phyloP scores from a whole-genome alignment of 2,329 filamentous ascomycete genomes.

The Aspergillus sp. region DNA sequence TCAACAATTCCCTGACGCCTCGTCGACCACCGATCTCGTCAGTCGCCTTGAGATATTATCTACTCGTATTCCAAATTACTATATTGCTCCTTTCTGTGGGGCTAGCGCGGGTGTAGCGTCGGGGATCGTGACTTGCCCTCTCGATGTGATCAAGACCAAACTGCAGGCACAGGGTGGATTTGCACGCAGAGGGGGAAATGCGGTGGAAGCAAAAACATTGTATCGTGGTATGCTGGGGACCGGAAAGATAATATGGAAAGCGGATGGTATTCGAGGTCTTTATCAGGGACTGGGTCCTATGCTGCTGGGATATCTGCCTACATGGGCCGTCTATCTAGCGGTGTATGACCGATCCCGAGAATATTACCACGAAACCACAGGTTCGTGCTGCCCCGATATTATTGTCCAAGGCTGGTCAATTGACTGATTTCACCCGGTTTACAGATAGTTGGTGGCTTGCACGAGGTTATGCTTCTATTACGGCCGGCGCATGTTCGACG shows the following conservation, averaged over 20 bases:
- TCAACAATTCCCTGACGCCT: conserved; percentile 22
- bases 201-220: conserved; percentile 48
- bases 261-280: conserved; percentile 85
- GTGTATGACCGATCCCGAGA: conserved; percentile 89
- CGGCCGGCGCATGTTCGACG: conserved; percentile 88
- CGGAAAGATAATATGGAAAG: conserved; percentile 74
- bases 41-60: conserved; percentile 38
- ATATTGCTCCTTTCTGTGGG: conserved; percentile 77
- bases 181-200: conserved; percentile 37
- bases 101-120: conserved; percentile 88
- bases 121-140: conserved; percentile 88
- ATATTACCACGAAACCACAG: conserved; percentile 62
- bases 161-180: conserved; percentile 92
- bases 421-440: conserved; percentile 6
- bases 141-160: conserved; percentile 99
- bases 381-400: conserved; percentile 38
- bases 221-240: conserved; percentile 89
- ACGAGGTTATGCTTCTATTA: conserved; percentile 83
- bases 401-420: background rate
- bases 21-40: conserved; percentile 25
- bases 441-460: conserved; percentile 71
- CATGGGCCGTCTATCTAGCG: conserved; percentile 97
- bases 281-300: conserved; percentile 93
- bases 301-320: conserved; percentile 90
- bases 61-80: conserved; percentile 49